Conservation (phyloP, 2,329 filamentous ascomycete genomes). For the Neophaeococcomyces mojaviensis region DNA sequence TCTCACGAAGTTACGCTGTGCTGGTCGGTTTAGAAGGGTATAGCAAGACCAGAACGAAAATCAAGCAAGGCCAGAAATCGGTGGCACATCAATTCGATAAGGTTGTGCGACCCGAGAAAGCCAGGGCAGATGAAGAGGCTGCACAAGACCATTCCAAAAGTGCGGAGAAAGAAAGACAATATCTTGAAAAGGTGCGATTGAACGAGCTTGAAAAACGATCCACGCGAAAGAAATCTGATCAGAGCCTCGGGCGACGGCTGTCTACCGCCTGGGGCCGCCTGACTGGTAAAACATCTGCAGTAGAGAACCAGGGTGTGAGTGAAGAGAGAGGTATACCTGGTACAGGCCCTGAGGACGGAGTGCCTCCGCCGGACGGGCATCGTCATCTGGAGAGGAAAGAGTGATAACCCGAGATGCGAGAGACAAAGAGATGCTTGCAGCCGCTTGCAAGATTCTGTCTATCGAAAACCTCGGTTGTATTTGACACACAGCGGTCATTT, state of each 20-base stretch:
- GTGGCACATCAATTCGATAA: constrained; percentile 51
- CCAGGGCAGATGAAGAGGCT: constrained; percentile 38
- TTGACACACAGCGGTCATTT: no score
- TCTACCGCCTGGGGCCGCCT: constrained; percentile 1
- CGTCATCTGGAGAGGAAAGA: constrained; percentile 10
- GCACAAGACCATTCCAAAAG: constrained; percentile 51
- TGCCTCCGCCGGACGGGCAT: constrained; percentile 23
- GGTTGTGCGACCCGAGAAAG: constrained; percentile 54
- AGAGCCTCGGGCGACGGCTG: background rate
- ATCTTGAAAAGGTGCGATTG: constrained; percentile 25
- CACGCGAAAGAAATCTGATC: background rate
- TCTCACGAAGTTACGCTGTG: constrained; percentile 74
- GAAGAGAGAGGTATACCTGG: constrained; percentile 15
- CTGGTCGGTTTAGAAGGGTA: constrained; percentile 78
- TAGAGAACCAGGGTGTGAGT: constrained; percentile 1
- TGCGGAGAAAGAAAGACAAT: constrained; percentile 55
- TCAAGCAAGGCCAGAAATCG: constrained; percentile 49
- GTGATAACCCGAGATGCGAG: background rate
- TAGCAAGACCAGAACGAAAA: constrained; percentile 57
- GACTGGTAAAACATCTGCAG: background rate
- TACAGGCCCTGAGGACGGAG: constrained; percentile 24
- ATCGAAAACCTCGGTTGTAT: no score
- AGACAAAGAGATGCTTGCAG: no score
- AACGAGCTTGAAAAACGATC: constrained; percentile 4
- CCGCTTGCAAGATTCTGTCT: no score